Percentiles rank a stretch among this genome's conserved stretches.
Evolutionary conservation across 2,329 filamentous ascomycete genomes (phyloP).

Genomic region (Thielaviopsis populi): DNA sequence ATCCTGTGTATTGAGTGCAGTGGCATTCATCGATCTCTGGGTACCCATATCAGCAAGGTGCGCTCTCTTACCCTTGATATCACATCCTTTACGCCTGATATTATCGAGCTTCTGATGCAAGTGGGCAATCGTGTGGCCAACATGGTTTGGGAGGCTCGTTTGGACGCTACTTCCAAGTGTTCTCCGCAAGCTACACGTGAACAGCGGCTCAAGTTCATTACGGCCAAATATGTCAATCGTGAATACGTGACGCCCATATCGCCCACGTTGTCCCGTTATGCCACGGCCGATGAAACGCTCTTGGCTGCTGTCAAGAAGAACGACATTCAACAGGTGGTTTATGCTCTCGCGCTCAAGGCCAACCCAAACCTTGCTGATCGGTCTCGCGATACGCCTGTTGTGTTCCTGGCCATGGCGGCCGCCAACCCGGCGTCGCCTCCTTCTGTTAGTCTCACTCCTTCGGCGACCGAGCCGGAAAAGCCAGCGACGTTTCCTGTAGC

Average conservation of each 20-base stretch:
- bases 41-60: slow-evolving; percentile 95
- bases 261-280: slow-evolving; percentile 57
- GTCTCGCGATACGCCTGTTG: slow-evolving; percentile 71
- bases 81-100: slow-evolving; percentile 90
- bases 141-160: slow-evolving; percentile 83
- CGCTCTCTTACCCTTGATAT: slow-evolving; percentile 90
- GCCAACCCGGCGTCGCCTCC: slow-evolving; percentile 72
- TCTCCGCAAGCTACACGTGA: slow-evolving; percentile 66
- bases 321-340: slow-evolving; percentile 84
- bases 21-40: slow-evolving; percentile 88
- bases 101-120: slow-evolving; percentile 80
- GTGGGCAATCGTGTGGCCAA: slow-evolving; percentile 92
- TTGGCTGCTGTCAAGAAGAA: slow-evolving; percentile 91
- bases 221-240: slow-evolving; percentile 78
- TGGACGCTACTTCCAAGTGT: slow-evolving; percentile 63
- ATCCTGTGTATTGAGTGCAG: slow-evolving; percentile 96
- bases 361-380: slow-evolving; percentile 79
- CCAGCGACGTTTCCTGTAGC: slow-evolving; percentile 69
- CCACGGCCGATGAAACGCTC: slow-evolving; percentile 71
- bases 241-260: slow-evolving; percentile 69
- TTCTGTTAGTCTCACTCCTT: slow-evolving; percentile 31
- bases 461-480: slow-evolving; percentile 32
- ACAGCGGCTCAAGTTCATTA: slow-evolving; percentile 88
- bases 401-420: slow-evolving; percentile 82
- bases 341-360: slow-evolving; percentile 70